Evolutionary conservation across 2,329 filamentous ascomycete species (phyloP).

Genomic region (Beauveria sp.): DNA sequence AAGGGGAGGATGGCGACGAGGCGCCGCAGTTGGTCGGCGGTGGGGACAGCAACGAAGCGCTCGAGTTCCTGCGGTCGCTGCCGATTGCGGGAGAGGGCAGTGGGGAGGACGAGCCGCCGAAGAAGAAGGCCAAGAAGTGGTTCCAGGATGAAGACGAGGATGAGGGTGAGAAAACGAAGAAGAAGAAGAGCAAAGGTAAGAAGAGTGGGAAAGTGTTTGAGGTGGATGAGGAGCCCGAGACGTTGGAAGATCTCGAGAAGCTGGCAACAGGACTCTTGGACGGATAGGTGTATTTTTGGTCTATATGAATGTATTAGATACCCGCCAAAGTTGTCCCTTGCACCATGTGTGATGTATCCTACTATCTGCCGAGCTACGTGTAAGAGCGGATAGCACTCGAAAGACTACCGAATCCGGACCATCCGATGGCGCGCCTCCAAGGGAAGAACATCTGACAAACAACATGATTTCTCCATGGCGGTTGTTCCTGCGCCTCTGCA

Average conservation of each 20-base stretch:
- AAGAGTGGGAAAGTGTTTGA: slow-evolving; percentile 50
- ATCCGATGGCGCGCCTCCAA: too few species aligned
- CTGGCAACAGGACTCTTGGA: slow-evolving; percentile 66
- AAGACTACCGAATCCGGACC: too few species aligned
- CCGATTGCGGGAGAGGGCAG: slow-evolving; percentile 38
- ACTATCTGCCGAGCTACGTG: too few species aligned
- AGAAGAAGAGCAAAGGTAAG: slow-evolving; percentile 33
- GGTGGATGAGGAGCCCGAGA: slow-evolving; percentile 63
- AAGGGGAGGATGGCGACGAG: slow-evolving; percentile 20
- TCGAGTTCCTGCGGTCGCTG: slow-evolving; percentile 51
- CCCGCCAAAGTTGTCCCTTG: background rate
- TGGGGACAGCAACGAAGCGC: slow-evolving; percentile 43
- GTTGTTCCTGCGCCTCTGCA: too few species aligned
- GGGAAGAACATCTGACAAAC: too few species aligned
- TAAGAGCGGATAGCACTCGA: too few species aligned
- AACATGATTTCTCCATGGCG: too few species aligned
- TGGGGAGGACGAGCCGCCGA: slow-evolving; percentile 39
- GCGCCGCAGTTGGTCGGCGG: slow-evolving; percentile 30
- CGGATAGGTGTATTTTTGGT: slow-evolving; percentile 22
- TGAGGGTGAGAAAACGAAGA: slow-evolving; percentile 44
- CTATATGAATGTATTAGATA: slow-evolving; percentile 19
- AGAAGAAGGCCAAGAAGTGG: slow-evolving; percentile 66
- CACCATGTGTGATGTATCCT: background rate
- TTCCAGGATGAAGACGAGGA: slow-evolving; percentile 71
- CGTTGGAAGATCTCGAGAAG: slow-evolving; percentile 70